Base-by-base conservation (phyloP, 495 filamentous ascomycete species). In the Bacidia gigantensis region DNA sequence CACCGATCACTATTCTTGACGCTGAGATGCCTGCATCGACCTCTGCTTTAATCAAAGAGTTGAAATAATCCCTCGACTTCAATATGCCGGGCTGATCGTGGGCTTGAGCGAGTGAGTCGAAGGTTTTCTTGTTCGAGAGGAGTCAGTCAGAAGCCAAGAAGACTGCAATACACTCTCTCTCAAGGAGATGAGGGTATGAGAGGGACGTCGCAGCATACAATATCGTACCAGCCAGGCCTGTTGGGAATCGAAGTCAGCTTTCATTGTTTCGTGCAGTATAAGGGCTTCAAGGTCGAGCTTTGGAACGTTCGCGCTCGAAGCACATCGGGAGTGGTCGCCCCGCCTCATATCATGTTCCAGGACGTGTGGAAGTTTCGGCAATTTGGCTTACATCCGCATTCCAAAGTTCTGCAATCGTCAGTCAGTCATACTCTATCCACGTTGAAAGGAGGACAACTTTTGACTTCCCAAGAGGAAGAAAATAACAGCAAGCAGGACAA, bases 1-100 rank as follows among this genome's bases (percentile, higher is more conserved):
- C 78, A 50, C 85, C 92, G 18, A 98, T 65, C 23, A 96, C 77
- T 60, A 98, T 89, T 23, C 89, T 81, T 49, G 83, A 75, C 1
- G 87, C 73, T 17, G 86, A 77, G 58, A 97, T 90, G 45, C 90
- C 88, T 48, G 84, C 74, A 24, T 85, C 79, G 25, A 93, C 80
- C 69, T 95, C 83, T 56, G 81, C 74, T 60, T 87, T 79, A 65
- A 98, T 86, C 43, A 98, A 74, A 38, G 62, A 64, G 68, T 93
- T 82, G 66, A 98, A 80, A 62, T 85, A 84, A 22, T 80, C 74
- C 56, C 80, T 76, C 49, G 82, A 86, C 41, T 69, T 71, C 40
- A 87, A 63, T 60, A 96, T 85, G 41, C 92, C 89, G 2, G 72
- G 60, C 65, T 96, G 86, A 59, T 98, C 92, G 64, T 89, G 81